Conservation (phyloP, 495 filamentous ascomycete genomes). For the Viridothelium virens region DNA sequence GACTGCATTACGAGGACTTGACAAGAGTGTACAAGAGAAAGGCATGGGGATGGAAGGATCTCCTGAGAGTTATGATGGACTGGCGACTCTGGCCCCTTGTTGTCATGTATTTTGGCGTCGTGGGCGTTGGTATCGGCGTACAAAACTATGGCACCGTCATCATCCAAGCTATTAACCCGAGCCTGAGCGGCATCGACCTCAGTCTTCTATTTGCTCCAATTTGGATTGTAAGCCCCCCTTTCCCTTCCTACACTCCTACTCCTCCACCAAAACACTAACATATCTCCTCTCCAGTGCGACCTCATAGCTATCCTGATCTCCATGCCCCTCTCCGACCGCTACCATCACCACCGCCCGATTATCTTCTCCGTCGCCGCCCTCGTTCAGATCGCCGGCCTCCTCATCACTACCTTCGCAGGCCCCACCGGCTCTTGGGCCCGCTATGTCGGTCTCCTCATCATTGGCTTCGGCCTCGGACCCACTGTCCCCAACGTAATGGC, state of each 20-base stretch:
- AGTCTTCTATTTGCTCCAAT: slow-evolving; percentile 82
- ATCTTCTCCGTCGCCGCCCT: slow-evolving; percentile 70
- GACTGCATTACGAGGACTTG: slow-evolving; percentile 77
- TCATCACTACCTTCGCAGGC: slow-evolving; percentile 69
- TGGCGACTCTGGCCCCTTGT: slow-evolving; percentile 81
- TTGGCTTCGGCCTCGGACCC: slow-evolving; percentile 85
- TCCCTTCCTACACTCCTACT: slow-evolving; percentile 22
- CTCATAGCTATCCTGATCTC: slow-evolving; percentile 79
- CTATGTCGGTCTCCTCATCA: slow-evolving; percentile 80
- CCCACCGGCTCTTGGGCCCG: slow-evolving; percentile 67
- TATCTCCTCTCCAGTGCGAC: slow-evolving; percentile 51
- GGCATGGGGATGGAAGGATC: slow-evolving; percentile 61
- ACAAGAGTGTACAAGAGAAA: slow-evolving; percentile 67
- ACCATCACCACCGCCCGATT: slow-evolving; percentile 71
- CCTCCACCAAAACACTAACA: not conserved
- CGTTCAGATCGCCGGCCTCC: slow-evolving; percentile 75
- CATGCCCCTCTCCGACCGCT: slow-evolving; percentile 78
- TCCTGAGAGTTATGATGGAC: slow-evolving; percentile 62
- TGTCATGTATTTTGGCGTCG: slow-evolving; percentile 91
- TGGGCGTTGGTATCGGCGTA: slow-evolving; percentile 83
- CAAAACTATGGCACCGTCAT: slow-evolving; percentile 83
- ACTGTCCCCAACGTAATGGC: slow-evolving; percentile 91
- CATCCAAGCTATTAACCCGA: slow-evolving; percentile 66
- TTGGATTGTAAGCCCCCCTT: slow-evolving; percentile 61
- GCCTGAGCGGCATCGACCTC: slow-evolving; percentile 63